Evolutionary conservation across 305 asterid species (phyloP), one percentile per base, ranked within the genome.

Genomic region (Fraxinus nigra): DNA sequence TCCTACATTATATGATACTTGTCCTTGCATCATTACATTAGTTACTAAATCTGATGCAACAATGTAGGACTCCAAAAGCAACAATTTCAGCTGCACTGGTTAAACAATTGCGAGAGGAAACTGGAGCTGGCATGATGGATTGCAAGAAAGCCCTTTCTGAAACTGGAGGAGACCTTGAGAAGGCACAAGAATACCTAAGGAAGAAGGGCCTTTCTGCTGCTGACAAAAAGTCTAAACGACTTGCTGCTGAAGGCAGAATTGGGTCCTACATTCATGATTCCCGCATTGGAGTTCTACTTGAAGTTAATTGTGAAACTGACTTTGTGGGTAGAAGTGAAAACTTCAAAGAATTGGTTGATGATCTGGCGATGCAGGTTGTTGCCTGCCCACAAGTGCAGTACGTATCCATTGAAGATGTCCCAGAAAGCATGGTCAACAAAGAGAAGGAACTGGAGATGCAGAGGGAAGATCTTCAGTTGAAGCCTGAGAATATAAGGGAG

Each of bases 111-210:
- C 92, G 99, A 32, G 99, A 96, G 46, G 98, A 96, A 93, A 92
- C 93, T 40, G 98, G 98, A 33, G 98, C 98, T 32, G 99, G 99
- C 82, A 94, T 96, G 99, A 96, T 96, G 99, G 99, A 94, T 59
- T 96, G 99, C 95, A 96, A 96, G 90, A 96, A 94, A 87, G 98
- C 98, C 20, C 97, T 96, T 63, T 79, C 98, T 0, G 98, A 94
- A 91, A 89, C 95, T 11, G 97, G 90, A 77, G 99, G 98, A 76
- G 93, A 94, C 87, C 93, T 94, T 24, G 97, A 90, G 80, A 90
- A 91, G 90, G 99, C 99, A 78, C 97, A 91, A 81, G 98, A 92
- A 82, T 91, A 91, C 90, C 94, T 96, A 40, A 85, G 98, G 61
- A 96, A 92, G 92, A 96, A 94, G 83, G 98, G 98, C 56, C 97